Conservation (phyloP, 805 yeast species). For the Wickerhamiella azyma region DNA sequence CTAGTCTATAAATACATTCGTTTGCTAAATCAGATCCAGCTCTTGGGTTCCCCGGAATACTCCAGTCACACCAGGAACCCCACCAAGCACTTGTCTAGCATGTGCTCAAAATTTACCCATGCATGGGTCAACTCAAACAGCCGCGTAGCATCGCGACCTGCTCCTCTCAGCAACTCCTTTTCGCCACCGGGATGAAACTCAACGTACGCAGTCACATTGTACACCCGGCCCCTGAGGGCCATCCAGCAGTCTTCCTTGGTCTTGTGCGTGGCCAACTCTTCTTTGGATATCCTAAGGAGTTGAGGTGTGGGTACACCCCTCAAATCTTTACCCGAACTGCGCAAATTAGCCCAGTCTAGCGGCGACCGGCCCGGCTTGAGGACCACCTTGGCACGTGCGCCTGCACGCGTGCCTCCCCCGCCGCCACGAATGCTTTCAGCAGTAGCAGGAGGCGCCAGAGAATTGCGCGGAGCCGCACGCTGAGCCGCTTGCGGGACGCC, state of each 20-base stretch:
- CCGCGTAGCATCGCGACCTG: constrained; percentile 71
- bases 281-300: constrained; percentile 29
- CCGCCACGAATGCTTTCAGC: constrained; percentile 1
- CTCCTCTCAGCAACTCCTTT: constrained; percentile 58
- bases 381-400: constrained; percentile 39
- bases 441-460: not conserved
- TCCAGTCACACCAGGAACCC: constrained; percentile 37
- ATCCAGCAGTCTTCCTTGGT: constrained; percentile 73
- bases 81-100: constrained; percentile 63
- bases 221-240: constrained; percentile 62
- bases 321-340: constrained; percentile 35
- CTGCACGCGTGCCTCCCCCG: constrained; percentile 5
- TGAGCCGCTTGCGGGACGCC: not conserved
- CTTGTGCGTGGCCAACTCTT: constrained; percentile 47
- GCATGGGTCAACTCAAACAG: constrained; percentile 52
- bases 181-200: constrained; percentile 90
- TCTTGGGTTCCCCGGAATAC: too few relatives aligned
- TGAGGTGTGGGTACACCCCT: constrained; percentile 19
- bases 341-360: constrained; percentile 66
- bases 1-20: not conserved
- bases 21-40: too few relatives aligned
- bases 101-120: constrained; percentile 77
- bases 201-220: constrained; percentile 73
- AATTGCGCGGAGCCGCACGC: not conserved
- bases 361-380: constrained; percentile 75